Base-by-base conservation (phyloP, 108 stramenopile genomes). In the Nitzschia palea region DNA sequence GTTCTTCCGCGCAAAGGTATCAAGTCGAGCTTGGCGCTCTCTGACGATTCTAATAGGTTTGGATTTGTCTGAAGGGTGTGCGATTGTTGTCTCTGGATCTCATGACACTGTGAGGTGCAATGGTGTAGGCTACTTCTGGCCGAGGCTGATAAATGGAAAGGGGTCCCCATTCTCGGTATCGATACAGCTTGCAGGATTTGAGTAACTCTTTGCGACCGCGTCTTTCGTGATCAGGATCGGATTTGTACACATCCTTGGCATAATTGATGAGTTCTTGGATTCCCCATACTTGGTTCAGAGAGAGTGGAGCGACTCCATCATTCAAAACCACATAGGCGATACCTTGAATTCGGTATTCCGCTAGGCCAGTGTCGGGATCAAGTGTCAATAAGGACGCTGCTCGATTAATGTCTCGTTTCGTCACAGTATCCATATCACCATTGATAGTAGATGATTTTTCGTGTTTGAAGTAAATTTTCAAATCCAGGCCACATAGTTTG, bases 401-500 rank as follows among this genome's bases (percentile, higher is more conserved):
- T 23, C 57, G 8, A 45, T 68, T 68, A 6, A 58, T 33, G 2
- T 25, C 32, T 44, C 1, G 0, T 30, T 22, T 55, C 9, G n/a
- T 18, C 15, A 48, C 47, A n/a, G 47, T 48, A 20, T 48, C 22
- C 18, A 20, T 4, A 29, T 55, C 54, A 17, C n/a, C 54, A 26
- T 25, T 31, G 10, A 12, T 27, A 9, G 52, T 28, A n/a, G 5
- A 37, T 1, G 25, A 17, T 2, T 63, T 45, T 9, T 63, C 33
- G 6, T 53, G 10, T 34, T 26, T 35, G 35, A 68, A 68, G 28
- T 59, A 68, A 25, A 68, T 33, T 26, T 57, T 68, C 55, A 68
- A 45, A 30, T 68, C 27, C 17, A 68, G 51, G 3, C 68, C 68
- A 36, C 68, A 68, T 34, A 80, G 71, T 55, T 77, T 56, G 28